phyloP scores from a whole-genome alignment of 2,329 filamentous ascomycete species.

The Penicillium thymicola region DNA sequence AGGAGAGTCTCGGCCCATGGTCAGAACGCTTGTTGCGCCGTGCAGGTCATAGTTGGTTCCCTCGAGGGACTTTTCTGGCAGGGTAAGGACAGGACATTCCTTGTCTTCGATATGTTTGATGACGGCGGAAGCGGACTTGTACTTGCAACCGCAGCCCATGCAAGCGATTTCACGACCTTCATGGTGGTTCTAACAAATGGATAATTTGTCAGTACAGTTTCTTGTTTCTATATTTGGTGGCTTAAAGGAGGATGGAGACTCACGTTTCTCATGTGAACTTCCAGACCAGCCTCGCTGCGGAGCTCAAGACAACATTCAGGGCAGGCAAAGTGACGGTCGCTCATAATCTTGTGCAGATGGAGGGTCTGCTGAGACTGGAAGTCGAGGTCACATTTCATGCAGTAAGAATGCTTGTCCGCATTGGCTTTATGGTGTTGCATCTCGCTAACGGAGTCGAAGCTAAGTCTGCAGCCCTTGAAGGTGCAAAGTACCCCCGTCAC shows the following conservation, averaged over 20 bases:
- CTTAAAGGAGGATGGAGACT: conserved; percentile 9
- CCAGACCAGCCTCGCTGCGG: conserved; percentile 50
- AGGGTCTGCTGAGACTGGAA: conserved; percentile 46
- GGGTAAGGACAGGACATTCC: conserved; percentile 46
- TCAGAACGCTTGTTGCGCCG: not conserved
- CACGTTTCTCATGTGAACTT: conserved; percentile 52
- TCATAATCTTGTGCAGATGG: conserved; percentile 49
- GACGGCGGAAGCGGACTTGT: conserved; percentile 48
- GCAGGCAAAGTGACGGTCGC: conserved; percentile 51
- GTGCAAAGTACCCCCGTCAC: conserved; percentile 41
- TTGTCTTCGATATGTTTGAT: conserved; percentile 56
- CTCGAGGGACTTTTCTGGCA: conserved; percentile 38
- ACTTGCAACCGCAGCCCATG: conserved; percentile 45
- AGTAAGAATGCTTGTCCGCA: conserved; percentile 41
- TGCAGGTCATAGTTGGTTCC: not conserved
- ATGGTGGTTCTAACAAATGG: conserved; percentile 44
- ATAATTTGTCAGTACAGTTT: not conserved
- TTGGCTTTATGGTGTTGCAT: conserved; percentile 53
- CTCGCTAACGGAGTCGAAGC: conserved; percentile 45
- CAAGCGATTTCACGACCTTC: conserved; percentile 52
- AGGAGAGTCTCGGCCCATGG: not conserved
- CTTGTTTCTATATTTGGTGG: not conserved
- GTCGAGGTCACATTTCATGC: conserved; percentile 43
- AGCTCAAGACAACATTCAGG: conserved; percentile 57
- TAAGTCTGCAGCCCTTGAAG: conserved; percentile 44